Base-by-base conservation (phyloP, 1,284 basidiomycete species). In the Cutaneotrichosporon arboriforme region DNA sequence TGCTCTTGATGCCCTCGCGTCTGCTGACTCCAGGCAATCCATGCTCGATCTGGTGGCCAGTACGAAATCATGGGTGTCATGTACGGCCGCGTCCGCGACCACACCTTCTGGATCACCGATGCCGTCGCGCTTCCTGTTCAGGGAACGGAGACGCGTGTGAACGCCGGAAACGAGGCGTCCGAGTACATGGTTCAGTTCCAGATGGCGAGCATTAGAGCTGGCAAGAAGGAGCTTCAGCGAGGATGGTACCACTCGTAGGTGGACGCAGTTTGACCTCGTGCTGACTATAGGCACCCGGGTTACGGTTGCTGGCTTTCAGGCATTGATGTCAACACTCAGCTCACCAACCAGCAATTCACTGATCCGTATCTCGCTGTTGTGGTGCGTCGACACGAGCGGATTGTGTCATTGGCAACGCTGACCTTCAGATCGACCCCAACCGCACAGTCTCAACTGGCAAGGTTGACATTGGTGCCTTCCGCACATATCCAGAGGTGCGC, bases 41-140 rank as follows among this genome's bases (percentile, higher is more conserved):
- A 98, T 74, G 94, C 96, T 36, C 84, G 94, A 43, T 97, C 93
- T 7, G 96, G 94, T 46, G 94, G 96, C 2, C 87, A 88, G 51
- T 90, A 97, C 77, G 94, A 98, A 77, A 96, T 98, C 68, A 98
- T 98, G 96, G 96, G 96, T 9, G 80, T 97, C 41, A 97, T 98
- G 93, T 91, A 97, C 75, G 94, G 94, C 46, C 96, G 96, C 76
- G 86, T 97, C 21, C 81, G 92, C 40, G 89, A 86, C 8, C 82
- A 83, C 55, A 83, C 90, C 0, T 82, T 97, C 52, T 88, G 97
- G 53, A 84, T 98, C 63, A 86, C 96, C 82, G 96, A 98, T 74
- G 90, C 89, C 4, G 97, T 97, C 61, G 93, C 96, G 3, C 79
- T 98, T 3, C 94, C 94, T 1, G 96, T 98, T 1, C 90, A 97